Evolutionary conservation across 2,329 filamentous ascomycete genomes (phyloP), one percentile per base, ranked within the genome.

Genomic region (Colletotrichum costaricense): DNA sequence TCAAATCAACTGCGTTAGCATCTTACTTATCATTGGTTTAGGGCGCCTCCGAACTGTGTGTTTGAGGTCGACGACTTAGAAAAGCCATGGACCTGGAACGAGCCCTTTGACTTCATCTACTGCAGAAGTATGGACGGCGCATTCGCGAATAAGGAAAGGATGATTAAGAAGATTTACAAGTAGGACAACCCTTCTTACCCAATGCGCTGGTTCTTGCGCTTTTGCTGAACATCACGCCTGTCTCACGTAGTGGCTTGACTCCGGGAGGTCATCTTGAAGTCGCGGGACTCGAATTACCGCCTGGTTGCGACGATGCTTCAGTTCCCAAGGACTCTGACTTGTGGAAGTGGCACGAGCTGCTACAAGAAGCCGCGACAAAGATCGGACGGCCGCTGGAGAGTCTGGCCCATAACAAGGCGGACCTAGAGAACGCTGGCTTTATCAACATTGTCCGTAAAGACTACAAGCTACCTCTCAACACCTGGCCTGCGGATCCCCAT

Each of bases 31-130:
- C 11, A 8, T 24, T 9, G 5, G 28, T 19, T 1, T 26, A 78
- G 76, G 68, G 83, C 85, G 2, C 86, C 86, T 1, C 82, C 83
- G 0, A 88, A 88, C 69, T 80, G 85, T 55, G 76, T 77, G 12
- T 88, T 88, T 74, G 81, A 84, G 59, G 76, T 84, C 63, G 82
- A 84, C 67, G 82, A 84, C 68, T 73, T 78, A 3, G 81, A 82
- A 56, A 76, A 79, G 64, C 74, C 77, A 52, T 84, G 82, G 82
- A 78, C 78, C 2, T 83, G 75, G 35, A 65, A 72, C 9, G 42
- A 73, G 5, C 76, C 77, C 4, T 83, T 83, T 55, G 82, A 84
- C 70, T 83, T 79, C 65, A 80, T 84, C 49, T 79, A 81, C 67
- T 74, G 68, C 24, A 78, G 82, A 38, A 78, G 78, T 67, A 78